These are phyloP conservation scores for Rhodotorula sp. DNA, from an alignment of 1,284 basidiomycete species.

Conservation along the genomic window DNA sequence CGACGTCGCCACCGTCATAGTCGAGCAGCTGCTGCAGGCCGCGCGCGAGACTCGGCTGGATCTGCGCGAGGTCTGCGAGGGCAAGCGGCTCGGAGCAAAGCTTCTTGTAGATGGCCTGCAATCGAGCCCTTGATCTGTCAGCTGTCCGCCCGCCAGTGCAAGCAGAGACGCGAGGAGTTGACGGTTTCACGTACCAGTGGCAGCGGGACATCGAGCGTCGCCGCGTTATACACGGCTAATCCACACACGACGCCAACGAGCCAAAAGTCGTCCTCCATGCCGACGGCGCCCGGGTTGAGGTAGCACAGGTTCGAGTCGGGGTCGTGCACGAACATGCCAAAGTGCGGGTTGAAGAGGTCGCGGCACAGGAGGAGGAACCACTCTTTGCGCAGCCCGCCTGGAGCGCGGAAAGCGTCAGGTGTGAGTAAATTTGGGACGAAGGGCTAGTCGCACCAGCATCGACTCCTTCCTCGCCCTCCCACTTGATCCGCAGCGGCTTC, in stretches of 20 bases:
- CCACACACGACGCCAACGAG: conserved; percentile 45
- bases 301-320: conserved; percentile 39
- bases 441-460: conserved; percentile 33
- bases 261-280: conserved; percentile 43
- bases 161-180: neutral
- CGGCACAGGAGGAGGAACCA: conserved; percentile 46
- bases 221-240: conserved; percentile 43
- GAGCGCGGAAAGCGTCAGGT: too few relatives aligned
- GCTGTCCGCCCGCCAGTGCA: neutral
- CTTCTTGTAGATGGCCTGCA: conserved; percentile 44
- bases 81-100: conserved; percentile 31
- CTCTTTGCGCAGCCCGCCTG: conserved; percentile 41
- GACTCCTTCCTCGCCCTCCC: conserved; percentile 45
- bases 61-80: conserved; percentile 39
- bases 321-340: conserved; percentile 45
- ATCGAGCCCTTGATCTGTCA: neutral
- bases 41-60: conserved; percentile 39
- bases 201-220: conserved; percentile 44
- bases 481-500: conserved; percentile 42
- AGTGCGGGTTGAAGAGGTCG: conserved; percentile 41
- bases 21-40: conserved; percentile 41
- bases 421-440: neutral
- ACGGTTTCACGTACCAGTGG: conserved; percentile 25
- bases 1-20: conserved; percentile 34
- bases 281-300: conserved; percentile 46